phyloP scores from a whole-genome alignment of 2,329 filamentous ascomycete genomes.

The Verticillium nubilum region DNA sequence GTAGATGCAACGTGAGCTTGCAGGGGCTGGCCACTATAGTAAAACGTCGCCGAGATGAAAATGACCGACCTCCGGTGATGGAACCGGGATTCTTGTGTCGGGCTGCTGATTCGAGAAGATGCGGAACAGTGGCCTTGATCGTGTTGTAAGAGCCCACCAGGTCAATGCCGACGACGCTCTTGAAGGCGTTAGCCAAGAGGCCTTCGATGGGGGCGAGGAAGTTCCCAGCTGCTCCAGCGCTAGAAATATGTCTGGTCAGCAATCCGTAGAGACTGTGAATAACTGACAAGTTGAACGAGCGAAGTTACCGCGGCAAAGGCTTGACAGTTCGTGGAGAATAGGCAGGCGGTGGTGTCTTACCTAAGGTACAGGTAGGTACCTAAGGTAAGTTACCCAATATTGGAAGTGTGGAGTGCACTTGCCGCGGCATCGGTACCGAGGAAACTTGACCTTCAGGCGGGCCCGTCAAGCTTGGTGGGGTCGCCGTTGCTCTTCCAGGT shows the following conservation, averaged over 20 bases:
- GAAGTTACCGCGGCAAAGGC: too few relatives aligned
- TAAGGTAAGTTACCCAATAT: too few relatives aligned
- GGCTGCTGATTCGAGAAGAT: neutral
- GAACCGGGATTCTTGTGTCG: neutral
- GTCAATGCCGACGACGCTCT: constrained; percentile 1
- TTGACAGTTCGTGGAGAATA: too few relatives aligned
- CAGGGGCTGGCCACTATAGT: neutral
- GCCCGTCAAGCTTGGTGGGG: too few relatives aligned
- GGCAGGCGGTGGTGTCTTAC: too few relatives aligned
- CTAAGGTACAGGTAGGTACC: too few relatives aligned
- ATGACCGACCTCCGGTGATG: neutral
- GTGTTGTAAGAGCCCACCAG: constrained; percentile 2
- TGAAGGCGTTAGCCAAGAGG: neutral
- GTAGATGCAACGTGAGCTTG: neutral
- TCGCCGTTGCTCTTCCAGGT: too few relatives aligned
- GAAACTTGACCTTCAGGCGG: too few relatives aligned
- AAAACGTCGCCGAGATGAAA: neutral
- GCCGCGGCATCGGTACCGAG: too few relatives aligned
- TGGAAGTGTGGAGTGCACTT: too few relatives aligned
- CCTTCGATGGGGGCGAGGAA: neutral
- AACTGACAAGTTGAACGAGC: too few relatives aligned
- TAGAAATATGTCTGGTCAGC: constrained; percentile 24
- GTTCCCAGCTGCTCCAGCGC: neutral
- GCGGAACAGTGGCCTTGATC: neutral
- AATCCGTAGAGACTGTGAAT: too few relatives aligned